Percentiles rank a stretch among this genome's conserved stretches.
These are phyloP conservation scores for Cunninghamia lanceolata DNA, from an alignment of 75 land plant species.

Conservation along the genomic window DNA sequence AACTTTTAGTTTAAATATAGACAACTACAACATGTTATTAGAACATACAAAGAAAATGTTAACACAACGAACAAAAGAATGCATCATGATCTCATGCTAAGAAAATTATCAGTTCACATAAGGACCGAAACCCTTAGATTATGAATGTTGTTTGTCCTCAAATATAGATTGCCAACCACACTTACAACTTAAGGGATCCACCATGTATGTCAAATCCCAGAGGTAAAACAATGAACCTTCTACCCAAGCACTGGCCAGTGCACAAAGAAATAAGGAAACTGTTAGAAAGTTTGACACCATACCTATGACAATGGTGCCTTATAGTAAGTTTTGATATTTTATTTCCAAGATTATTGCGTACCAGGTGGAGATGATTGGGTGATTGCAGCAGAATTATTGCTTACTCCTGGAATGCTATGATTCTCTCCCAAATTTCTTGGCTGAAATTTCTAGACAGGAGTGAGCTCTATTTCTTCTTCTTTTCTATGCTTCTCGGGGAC, in stretches of 20 bases:
- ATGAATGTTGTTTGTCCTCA: background rate
- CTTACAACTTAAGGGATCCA: too few relatives aligned
- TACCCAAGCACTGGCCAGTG: background rate
- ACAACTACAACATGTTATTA: background rate
- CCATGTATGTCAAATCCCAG: too few relatives aligned
- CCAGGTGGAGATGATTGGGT: slow-evolving; percentile 65
- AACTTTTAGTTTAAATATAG: background rate
- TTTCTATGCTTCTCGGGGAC: too few relatives aligned
- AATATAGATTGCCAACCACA: too few relatives aligned
- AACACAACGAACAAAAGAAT: background rate
- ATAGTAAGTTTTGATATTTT: slow-evolving; percentile 20
- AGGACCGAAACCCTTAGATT: background rate
- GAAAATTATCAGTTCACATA: background rate
- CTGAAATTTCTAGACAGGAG: too few relatives aligned
- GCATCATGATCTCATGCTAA: too few relatives aligned
- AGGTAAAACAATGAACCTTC: too few relatives aligned
- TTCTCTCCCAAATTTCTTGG: too few relatives aligned
- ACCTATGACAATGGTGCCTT: background rate
- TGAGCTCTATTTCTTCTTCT: too few relatives aligned
- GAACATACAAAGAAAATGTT: background rate
- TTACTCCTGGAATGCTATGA: slow-evolving; percentile 49
- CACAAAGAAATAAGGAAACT: background rate
- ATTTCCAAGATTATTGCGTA: slow-evolving; percentile 55
- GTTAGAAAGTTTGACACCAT: background rate
- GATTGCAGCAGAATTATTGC: slow-evolving; percentile 23